Conservation (phyloP, 1,284 basidiomycete genomes). For the Rhodotorula sp. region DNA sequence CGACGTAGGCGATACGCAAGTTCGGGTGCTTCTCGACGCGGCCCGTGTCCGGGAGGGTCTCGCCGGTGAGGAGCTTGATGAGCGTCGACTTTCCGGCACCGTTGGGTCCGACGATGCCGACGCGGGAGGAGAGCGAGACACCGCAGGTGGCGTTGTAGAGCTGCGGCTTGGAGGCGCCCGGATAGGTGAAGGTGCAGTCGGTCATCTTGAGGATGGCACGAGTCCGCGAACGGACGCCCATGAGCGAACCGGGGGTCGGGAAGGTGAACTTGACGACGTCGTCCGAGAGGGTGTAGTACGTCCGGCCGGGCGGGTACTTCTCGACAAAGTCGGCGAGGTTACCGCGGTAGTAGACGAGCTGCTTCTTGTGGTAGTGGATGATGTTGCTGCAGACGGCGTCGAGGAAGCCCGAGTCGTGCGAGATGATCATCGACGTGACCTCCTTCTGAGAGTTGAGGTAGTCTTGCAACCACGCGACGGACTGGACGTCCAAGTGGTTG, state of each 20-base stretch:
- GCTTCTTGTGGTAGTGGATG: constrained; percentile 93
- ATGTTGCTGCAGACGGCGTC: constrained; percentile 98
- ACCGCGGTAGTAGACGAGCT: constrained; percentile 92
- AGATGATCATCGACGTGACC: constrained; percentile 91
- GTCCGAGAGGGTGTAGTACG: constrained; percentile 94
- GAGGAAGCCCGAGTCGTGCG: constrained; percentile 97
- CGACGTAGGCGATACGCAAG: constrained; percentile 94
- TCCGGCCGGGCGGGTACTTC: constrained; percentile 89
- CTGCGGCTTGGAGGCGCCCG: constrained; percentile 78
- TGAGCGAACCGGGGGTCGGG: constrained; percentile 91
- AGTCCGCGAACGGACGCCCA: constrained; percentile 96
- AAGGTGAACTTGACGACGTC: constrained; percentile 95
- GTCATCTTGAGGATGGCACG: constrained; percentile 86
- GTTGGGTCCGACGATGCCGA: constrained; percentile 74
- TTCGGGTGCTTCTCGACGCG: constrained; percentile 95
- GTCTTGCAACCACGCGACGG: constrained; percentile 90
- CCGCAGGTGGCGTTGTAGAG: constrained; percentile 87
- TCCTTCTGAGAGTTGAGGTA: constrained; percentile 78
- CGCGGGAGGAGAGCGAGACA: constrained; percentile 68
- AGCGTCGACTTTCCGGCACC: constrained; percentile 95
- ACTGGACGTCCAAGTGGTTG: constrained; percentile 87
- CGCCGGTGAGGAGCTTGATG: constrained; percentile 94
- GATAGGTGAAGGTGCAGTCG: constrained; percentile 93
- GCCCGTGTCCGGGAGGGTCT: constrained; percentile 89
- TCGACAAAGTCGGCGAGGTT: constrained; percentile 88